Conservation (phyloP, 305 asterid species). For the Fraxinus xanthoxyloides region DNA sequence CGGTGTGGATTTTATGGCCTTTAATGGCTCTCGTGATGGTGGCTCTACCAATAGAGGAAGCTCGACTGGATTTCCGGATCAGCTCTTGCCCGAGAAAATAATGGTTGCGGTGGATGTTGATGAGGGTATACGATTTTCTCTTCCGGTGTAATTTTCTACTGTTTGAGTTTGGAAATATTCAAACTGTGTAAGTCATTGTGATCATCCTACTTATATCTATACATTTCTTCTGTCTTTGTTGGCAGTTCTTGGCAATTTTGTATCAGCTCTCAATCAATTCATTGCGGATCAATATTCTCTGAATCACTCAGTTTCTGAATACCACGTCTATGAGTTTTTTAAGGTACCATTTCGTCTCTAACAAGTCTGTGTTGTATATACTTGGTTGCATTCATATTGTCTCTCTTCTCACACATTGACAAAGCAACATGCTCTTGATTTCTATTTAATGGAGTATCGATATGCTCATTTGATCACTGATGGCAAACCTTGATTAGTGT, state of each 20-base stretch:
- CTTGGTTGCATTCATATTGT: not conserved
- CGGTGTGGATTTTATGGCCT: slow-evolving; percentile 19
- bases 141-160: not conserved
- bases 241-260: slow-evolving; percentile 93
- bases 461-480: not conserved
- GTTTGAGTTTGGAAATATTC: slow-evolving; percentile 12
- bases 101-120: slow-evolving; percentile 92
- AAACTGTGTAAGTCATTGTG: not conserved
- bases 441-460: not conserved
- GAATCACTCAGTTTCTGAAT: slow-evolving; percentile 75
- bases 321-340: slow-evolving; percentile 87
- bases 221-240: slow-evolving; percentile 18
- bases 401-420: not conserved
- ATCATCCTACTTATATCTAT: slow-evolving; percentile 6
- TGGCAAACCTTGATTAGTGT: not conserved
- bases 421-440: not conserved
- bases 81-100: slow-evolving; percentile 41
- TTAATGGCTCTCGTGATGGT: slow-evolving; percentile 32
- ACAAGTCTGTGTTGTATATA: not conserved
- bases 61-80: slow-evolving; percentile 22
- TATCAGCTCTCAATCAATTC: slow-evolving; percentile 82
- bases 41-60: slow-evolving; percentile 28
- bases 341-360: slow-evolving; percentile 51
- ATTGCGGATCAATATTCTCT: slow-evolving; percentile 70
- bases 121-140: slow-evolving; percentile 54